Base-by-base conservation (phyloP, 208 protist genomes). In the Phytomonas sp. region DNA sequence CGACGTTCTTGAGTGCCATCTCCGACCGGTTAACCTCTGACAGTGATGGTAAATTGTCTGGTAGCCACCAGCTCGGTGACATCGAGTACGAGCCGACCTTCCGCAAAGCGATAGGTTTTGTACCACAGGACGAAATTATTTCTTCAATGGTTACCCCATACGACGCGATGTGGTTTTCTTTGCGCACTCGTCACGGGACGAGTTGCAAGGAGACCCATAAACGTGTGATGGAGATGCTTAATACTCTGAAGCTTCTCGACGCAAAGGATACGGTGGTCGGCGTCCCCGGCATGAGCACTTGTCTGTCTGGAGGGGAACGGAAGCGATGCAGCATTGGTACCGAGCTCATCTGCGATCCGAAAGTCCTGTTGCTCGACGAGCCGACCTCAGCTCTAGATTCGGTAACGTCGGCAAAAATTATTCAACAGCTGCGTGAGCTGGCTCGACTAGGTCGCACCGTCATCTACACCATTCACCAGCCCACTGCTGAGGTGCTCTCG, bases 391-490 rank as follows among this genome's bases (percentile, higher is more conserved):
- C 88, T 34, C 85, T 98, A 40, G 96, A 98, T 76, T 88, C 88
- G 6, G 75, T 88, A 34, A 94, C 80, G 30, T 94, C 94, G 8
- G 82, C 76, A n/a, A 86, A 84, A 60, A 77, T 98, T 30, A 83
- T 96, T 29, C 75, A 93, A 34, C 76, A 87, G 52, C 68, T 98
- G 33, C 82, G 80, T 12, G 74, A 84, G 30, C 76, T 98, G 45
- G 77, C 93, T 30, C 81, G 73, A 60, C 73, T 70, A 37, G 92
- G 88, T 34, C 79, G 91, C 65, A 97, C 94, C 30, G 79, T 98
- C 29, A 84, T 98, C 31, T 89, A 85, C 74, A 98, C 92, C 30
- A 97, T 98, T 74, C 97, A 98, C 70, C 95, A 98, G 81, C 97
- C 97, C n/a, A 88, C 83, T 4, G 81, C 85, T 10, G 88, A 95